A percentile compares a stretch with the other conserved stretches of the same genome.
Evolutionary conservation across 805 yeast species (phyloP).

Genomic region (Cyberlindnera sargentensis): DNA sequence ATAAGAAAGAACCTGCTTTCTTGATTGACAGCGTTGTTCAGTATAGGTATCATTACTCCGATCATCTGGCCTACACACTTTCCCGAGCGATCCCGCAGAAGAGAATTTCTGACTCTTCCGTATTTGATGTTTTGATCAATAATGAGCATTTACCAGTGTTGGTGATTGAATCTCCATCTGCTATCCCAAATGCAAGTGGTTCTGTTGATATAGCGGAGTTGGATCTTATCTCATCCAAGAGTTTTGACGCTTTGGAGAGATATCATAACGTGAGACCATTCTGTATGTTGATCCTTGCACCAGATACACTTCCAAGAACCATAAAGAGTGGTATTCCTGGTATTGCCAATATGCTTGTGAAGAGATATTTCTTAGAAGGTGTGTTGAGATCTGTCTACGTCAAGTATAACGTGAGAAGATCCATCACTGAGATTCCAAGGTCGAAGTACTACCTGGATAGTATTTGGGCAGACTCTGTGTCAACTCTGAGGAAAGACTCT

Average conservation of each 20-base stretch:
- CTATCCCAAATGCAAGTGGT: conserved; percentile 26
- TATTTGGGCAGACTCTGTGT: conserved; percentile 59
- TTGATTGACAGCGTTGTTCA: conserved; percentile 11
- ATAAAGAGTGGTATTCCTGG: conserved; percentile 81
- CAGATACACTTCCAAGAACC: conserved; percentile 78
- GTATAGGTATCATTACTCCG: conserved; percentile 70
- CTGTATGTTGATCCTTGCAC: conserved; percentile 75
- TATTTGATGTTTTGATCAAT: conserved; percentile 76
- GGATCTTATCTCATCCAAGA: conserved; percentile 41
- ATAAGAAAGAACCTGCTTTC: conserved; percentile 31
- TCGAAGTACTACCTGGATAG: conserved; percentile 78
- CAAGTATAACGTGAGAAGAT: conserved; percentile 62
- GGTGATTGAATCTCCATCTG: conserved; percentile 67
- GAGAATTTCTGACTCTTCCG: conserved; percentile 82
- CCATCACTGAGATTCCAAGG: conserved; percentile 59
- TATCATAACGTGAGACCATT: conserved; percentile 72
- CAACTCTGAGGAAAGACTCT: conserved; percentile 54
- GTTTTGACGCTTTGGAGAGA: conserved; percentile 39
- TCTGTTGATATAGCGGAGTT: conserved; percentile 32
- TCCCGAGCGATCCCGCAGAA: conserved; percentile 62
- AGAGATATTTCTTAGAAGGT: conserved; percentile 71
- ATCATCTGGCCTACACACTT: conserved; percentile 78
- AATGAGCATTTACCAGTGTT: conserved; percentile 76
- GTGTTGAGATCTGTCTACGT: conserved; percentile 72
- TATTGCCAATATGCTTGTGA: conserved; percentile 85